Conservation (phyloP, 2,329 filamentous ascomycete genomes). For the Aureobasidium subglaciale region DNA sequence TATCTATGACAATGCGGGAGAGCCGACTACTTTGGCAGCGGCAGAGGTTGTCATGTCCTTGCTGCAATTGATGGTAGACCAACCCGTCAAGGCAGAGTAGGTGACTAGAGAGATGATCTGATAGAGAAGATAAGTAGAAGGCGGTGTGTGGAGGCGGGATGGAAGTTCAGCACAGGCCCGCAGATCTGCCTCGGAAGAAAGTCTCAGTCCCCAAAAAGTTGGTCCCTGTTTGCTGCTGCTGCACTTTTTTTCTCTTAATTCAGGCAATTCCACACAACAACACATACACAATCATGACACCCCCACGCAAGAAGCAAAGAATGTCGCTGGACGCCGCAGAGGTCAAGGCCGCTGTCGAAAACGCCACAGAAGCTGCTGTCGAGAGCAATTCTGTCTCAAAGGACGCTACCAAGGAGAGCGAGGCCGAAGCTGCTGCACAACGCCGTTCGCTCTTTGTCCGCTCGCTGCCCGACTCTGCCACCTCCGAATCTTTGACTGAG, state of each 20-base stretch:
- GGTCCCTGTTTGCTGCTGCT: constrained; percentile 5
- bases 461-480: constrained; percentile 69
- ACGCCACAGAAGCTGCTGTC: constrained; percentile 18
- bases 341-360: constrained; percentile 25
- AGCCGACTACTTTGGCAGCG: constrained; percentile 50
- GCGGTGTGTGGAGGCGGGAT: constrained; percentile 4
- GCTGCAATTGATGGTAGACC: constrained; percentile 41
- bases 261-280: not conserved
- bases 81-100: constrained; percentile 11
- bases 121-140: too few relatives aligned
- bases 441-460: constrained; percentile 72
- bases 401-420: constrained; percentile 6
- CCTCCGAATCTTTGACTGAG: constrained; percentile 73
- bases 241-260: not conserved
- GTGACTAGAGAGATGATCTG: not conserved
- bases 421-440: constrained; percentile 16
- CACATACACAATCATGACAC: constrained; percentile 27
- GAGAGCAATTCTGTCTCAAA: constrained; percentile 8
- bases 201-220: constrained; percentile 8
- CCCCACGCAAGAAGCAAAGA: constrained; percentile 35
- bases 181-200: constrained; percentile 4
- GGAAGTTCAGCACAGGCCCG: not conserved
- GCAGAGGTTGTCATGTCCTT: constrained; percentile 48
- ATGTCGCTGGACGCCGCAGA: constrained; percentile 32
- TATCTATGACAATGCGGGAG: constrained; percentile 54